Base-by-base conservation (phyloP, 108 stramenopile species). In the Cyclotella sp. region DNA sequence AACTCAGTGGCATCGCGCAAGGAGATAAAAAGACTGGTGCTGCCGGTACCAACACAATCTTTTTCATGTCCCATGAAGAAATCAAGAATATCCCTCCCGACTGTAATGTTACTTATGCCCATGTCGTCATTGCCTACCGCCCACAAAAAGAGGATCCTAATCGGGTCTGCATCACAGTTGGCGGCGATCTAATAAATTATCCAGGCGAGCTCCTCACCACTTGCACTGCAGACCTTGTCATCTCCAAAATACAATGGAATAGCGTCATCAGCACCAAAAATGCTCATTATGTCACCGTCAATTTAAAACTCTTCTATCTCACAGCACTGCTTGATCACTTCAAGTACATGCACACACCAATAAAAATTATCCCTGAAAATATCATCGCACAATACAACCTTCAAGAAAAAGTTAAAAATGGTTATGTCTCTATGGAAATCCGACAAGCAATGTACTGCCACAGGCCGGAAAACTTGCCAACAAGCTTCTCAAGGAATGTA, bases 401-500 rank as follows among this genome's bases (percentile, higher is more conserved):
- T 5, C 0, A 12, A 51, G 1, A 41, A 26, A 9, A 40, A 83
- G 46, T 34, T 6, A 34, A 2, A 34, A 63, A 79, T 9, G 77
- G 68, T n/a, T 66, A 28, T 42, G 40, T 84, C 9, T 84, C 75
- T 49, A 21, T 77, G 14, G 73, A 79, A 47, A 60, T 82, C 30
- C 1, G 44, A 5, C 21, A 27, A 47, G 85, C 80, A 29, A 79
- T 89, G 69, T 86, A 82, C 73, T 89, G 14, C 69, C 75, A 0
- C 76, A 86, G 53, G 82, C 87, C 0, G 87, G 84, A 4, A 70
- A 46, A 22, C 61, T 89, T 0, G 88, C 83, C 19, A 66, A 85
- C 54, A 72, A 88, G 46, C 65, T 61, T 34, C 82, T 87, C 0
- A 11, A 27, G 3, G 14, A 76, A 54, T 58, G 60, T 46, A n/a